Percentiles rank a stretch among this genome's conserved stretches.
Evolutionary conservation across 495 filamentous ascomycete genomes (phyloP).

Genomic region (Rostrohypoxylon terebratum): DNA sequence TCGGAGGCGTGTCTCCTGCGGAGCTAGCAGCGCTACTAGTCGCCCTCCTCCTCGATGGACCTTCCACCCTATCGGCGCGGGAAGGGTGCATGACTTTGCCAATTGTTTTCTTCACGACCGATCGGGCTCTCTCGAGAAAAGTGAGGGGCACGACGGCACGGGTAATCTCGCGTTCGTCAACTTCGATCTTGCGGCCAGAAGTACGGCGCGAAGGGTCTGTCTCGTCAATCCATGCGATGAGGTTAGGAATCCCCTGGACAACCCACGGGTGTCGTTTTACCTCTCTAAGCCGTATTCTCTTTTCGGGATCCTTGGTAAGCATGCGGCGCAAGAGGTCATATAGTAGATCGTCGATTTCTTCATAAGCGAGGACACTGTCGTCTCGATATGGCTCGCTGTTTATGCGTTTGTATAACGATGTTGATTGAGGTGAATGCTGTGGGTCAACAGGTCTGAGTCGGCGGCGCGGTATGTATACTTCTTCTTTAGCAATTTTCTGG

Average conservation of each 20-base stretch:
- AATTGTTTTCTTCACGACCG: constrained; percentile 74
- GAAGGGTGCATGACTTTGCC: constrained; percentile 67
- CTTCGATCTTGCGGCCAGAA: constrained; percentile 89
- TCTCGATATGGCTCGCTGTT: constrained; percentile 62
- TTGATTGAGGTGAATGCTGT: constrained; percentile 59
- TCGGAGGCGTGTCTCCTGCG: constrained; percentile 56
- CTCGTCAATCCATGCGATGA: constrained; percentile 86
- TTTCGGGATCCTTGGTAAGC: constrained; percentile 86
- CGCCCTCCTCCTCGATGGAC: constrained; percentile 63
- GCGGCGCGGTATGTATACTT: constrained; percentile 84
- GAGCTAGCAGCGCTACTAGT: constrained; percentile 71
- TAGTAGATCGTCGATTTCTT: constrained; percentile 85
- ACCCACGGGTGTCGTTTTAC: constrained; percentile 99
- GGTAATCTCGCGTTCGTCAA: constrained; percentile 89
- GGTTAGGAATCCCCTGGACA: constrained; percentile 79
- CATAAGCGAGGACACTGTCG: constrained; percentile 81
- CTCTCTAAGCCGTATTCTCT: constrained; percentile 88
- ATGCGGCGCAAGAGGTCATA: constrained; percentile 83
- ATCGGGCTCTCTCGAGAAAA: constrained; percentile 80
- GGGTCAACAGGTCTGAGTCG: constrained; percentile 83
- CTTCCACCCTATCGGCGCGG: constrained; percentile 66
- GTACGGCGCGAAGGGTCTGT: constrained; percentile 86
- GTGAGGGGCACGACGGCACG: constrained; percentile 89
- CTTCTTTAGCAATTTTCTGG: constrained; percentile 86
- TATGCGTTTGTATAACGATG: constrained; percentile 66